Base-by-base conservation (phyloP, 768 basidiomycete species). In the Sarcomyxa edulis region DNA sequence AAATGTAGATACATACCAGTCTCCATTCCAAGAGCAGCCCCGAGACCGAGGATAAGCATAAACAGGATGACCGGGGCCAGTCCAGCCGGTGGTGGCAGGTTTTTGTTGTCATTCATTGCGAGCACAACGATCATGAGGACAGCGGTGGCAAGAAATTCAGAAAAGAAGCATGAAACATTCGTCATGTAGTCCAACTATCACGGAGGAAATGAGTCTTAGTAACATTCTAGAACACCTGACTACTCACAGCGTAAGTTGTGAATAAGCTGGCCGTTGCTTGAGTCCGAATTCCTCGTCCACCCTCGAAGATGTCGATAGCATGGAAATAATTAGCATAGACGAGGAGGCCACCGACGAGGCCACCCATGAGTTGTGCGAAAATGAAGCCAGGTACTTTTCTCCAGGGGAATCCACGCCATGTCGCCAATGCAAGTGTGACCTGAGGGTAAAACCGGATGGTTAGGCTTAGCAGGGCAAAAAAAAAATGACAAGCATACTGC, bases 321-420 rank as follows among this genome's bases (percentile, higher is more conserved):
- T 78, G 75, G 49, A 73, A 71, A 50, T 82, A 85, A 48, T 79
- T 78, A 5, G 65, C 81, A 46, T 83, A 84, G 23, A 76, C 56
- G 29, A 78, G 51, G 1, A 69, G 71, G 9, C 72, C 73, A 12
- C 80, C 84, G 31, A 71, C 64, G 23, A 81, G 48, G 4, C 60
- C 81, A 15, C 83, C 84, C 34, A 84, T 53, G 14, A 81, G 40
- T 53, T 86, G 84, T 0, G 79, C 72, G 30, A 71, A 47, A 41
- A 78, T 62, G 52, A 72, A 81, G 21, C 21, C 56, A 0, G 78
- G 79, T 0, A 77, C 79, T 46, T 81, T 81, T 42, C 64, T 62
- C 69, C 72, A 71, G 2, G 78, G 74, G 54, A 81, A 80, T 38
- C 56, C 59, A 42, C 78, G 72, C 51, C 71, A 64, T 9, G 69